Base-by-base conservation (phyloP, 176 grass and related monocot genomes). In the Dactylis glomerata region DNA sequence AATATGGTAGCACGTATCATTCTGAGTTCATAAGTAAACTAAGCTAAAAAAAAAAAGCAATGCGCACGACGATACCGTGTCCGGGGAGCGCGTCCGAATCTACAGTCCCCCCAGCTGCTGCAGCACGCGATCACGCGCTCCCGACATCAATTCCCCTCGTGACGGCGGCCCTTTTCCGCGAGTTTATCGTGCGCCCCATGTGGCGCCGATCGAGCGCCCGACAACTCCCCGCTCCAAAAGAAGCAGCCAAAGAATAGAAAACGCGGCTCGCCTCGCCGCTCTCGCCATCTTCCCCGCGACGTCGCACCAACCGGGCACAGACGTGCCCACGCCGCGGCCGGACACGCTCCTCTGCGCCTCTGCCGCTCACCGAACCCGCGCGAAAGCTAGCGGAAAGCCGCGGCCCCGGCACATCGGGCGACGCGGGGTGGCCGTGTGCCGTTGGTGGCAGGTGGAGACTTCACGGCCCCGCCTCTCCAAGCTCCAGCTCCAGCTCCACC, bases 371-470 rank as follows among this genome's bases (percentile, higher is more conserved):
- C 22, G 69, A 68, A 49, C 27, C 2, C 54, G 46, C 56, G 33
- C 27, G 40, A 81, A 68, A 83, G 47, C 75, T 62, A 37, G 64
- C 77, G 72, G 65, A 61, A 90, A 83, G 81, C 55, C 59, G 67
- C 75, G 17, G 26, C 57, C 1, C 10, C 33, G 22, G 54, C 51
- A 19, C n/a, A n/a, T n/a, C n/a, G n/a, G 24, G 56, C 30, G 69
- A 38, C 68, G 81, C 82, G 71, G 5, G 8, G 3, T 19, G 56
- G 42, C 72, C 10, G 31, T 28, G 42, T 73, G 88, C 79, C 83
- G 84, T 73, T 86, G 70, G 51, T 46, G 65, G 80, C 66, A 74
- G 88, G 80, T 84, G 89, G 74, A 80, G 89, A 83, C 89, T 90
- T 90, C 38, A 24, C 58, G 74, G 10, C 5, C 80, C 74, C 84